A percentile compares a stretch with the other conserved stretches of the same genome.
These are phyloP conservation scores for Mollisiaceae sp. DNA, from an alignment of 2,329 filamentous ascomycete species.

Conservation along the genomic window DNA sequence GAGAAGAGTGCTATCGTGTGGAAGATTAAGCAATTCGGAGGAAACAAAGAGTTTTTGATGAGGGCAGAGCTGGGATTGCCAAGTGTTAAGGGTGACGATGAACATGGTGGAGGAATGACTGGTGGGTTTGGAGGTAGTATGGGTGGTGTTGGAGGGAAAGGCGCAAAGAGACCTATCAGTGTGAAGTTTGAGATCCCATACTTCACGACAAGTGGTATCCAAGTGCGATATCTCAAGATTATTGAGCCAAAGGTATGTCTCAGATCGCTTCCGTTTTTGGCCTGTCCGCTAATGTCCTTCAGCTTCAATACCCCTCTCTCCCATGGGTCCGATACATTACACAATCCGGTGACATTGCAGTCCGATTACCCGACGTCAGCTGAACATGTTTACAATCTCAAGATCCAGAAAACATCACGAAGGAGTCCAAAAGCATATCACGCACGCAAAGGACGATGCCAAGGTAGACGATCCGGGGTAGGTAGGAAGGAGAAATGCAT, in stretches of 20 bases:
- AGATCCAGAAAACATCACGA: conserved; percentile 4
- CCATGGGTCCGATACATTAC: conserved; percentile 99
- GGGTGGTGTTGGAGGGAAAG: conserved; percentile 89
- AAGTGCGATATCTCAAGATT: conserved; percentile 98
- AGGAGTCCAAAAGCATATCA: conserved; percentile 6
- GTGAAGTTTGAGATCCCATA: conserved; percentile 99
- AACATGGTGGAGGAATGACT: conserved; percentile 96
- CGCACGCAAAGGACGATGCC: conserved; percentile 3
- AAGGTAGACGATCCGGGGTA: not conserved
- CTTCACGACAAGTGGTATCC: conserved; percentile 99
- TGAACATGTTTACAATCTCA: conserved; percentile 16
- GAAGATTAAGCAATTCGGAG: conserved; percentile 99
- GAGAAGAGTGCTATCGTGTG: conserved; percentile 98
- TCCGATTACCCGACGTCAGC: conserved; percentile 78
- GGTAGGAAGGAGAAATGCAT: not conserved
- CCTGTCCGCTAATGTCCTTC: conserved; percentile 20
- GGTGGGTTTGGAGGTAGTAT: conserved; percentile 96
- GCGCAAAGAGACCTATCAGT: conserved; percentile 90
- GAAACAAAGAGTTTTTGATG: conserved; percentile 99
- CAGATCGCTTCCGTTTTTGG: not conserved
- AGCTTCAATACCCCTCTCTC: conserved; percentile 97
- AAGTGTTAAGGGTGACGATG: conserved; percentile 92
- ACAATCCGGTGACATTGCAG: conserved; percentile 95
- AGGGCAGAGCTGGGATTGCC: conserved; percentile 93
- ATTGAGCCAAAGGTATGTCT: conserved; percentile 92